Evolutionary conservation across 805 yeast genomes (phyloP).

Genomic region (Wickerhamomyces xylosicus): DNA sequence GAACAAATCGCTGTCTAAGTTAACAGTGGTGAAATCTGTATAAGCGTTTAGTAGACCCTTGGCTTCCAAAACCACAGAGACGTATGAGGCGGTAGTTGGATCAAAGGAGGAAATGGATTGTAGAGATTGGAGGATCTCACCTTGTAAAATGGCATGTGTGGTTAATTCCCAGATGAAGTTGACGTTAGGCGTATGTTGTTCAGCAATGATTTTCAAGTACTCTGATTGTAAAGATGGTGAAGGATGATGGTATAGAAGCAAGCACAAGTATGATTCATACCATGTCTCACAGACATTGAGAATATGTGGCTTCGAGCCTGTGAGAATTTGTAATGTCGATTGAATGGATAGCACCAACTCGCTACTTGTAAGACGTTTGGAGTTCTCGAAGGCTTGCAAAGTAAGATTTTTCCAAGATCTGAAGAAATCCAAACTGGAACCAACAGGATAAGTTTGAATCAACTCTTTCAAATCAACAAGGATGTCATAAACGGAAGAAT

Average conservation of each 20-base stretch:
- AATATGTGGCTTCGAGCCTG: conserved; percentile 35
- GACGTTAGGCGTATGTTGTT: conserved; percentile 25
- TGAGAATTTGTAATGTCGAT: conserved; percentile 12
- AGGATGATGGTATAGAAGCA: conserved; percentile 53
- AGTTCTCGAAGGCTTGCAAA: neutral
- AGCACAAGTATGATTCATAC: conserved; percentile 56
- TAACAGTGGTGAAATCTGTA: conserved; percentile 5
- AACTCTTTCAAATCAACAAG: conserved; percentile 23
- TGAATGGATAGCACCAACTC: neutral
- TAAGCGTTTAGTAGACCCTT: conserved; percentile 44
- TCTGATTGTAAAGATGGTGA: conserved; percentile 31
- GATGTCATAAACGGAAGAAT: conserved; percentile 19
- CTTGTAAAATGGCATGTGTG: conserved; percentile 45
- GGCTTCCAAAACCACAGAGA: conserved; percentile 52
- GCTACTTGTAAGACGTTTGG: neutral
- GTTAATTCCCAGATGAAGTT: conserved; percentile 42
- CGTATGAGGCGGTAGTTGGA: conserved; percentile 51
- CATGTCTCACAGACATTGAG: conserved; percentile 43
- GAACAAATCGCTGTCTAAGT: conserved; percentile 20
- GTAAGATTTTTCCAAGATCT: conserved; percentile 25
- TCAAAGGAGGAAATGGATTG: conserved; percentile 51
- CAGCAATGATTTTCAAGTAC: conserved; percentile 27
- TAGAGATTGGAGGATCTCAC: conserved; percentile 42
- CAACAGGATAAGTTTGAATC: conserved; percentile 25
- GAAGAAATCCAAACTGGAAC: conserved; percentile 19